Evolutionary conservation across 768 basidiomycete genomes (phyloP), one percentile per base, ranked within the genome.

Genomic region (Dioszegia aurantiaca): DNA sequence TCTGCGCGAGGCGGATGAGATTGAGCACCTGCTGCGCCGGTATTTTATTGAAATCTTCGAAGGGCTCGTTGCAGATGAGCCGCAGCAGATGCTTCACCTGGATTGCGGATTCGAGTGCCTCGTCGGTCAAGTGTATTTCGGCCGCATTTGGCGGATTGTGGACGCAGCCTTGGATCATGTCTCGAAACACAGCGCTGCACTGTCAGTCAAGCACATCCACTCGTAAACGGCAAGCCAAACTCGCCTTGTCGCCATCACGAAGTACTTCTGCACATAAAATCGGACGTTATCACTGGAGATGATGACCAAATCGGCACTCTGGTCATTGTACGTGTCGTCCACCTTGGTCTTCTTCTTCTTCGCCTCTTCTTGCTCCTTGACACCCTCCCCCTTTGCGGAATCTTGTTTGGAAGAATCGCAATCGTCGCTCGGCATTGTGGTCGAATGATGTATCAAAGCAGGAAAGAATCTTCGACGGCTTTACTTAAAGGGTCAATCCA

Each of bases 241-340:
- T 37, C 14, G 45, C 54, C 54, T 55, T 4, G n/a, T 21, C 2
- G 54, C 54, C 31, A 28, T 43, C 14, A 55, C 42, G 24, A 31
- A 55, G 41, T 1, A 55, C 4, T 17, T 36, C 6, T 55, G 54
- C 2, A 44, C 41, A 6, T 44, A 10, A 27, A 55, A 55, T 6
- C 21, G 4, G 19, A 44, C 43, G 8, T 44, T 24, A 36, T 55
- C 54, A 11, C 28, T 31, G 5, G 42, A 44, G 52, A 40, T n/a
- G 39, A 54, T 19, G 27, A 31, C 30, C n/a, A 55, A 26, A n/a
- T 43, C 43, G 10, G 43, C 30, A 5, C 14, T 31, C 11, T 12
- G 14, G 4, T 55, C 54, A 11, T 33, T 55, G 41, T 44, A 45
- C 19, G 17, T 24, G 12, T 53, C 39, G 21, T 53, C 51, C 36